Evolutionary conservation across 2,329 filamentous ascomycete genomes (phyloP).

Genomic region (Gliomastix tumulicola): DNA sequence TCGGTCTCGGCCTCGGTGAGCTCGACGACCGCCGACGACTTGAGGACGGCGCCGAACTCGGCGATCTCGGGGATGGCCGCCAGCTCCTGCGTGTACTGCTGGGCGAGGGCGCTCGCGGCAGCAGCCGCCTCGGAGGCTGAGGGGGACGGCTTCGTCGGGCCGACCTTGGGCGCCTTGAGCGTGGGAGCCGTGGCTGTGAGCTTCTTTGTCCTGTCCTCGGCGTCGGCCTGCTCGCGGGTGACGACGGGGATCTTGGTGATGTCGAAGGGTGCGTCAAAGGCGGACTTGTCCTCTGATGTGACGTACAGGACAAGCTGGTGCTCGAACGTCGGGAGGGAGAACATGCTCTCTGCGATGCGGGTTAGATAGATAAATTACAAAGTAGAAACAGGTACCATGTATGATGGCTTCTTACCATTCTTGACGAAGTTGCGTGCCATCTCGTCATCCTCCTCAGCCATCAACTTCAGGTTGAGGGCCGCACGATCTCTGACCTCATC

Average conservation of each 20-base stretch:
- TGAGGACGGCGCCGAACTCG: constrained; percentile 83
- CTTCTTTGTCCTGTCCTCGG: constrained; percentile 95
- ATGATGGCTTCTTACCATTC: constrained; percentile 54
- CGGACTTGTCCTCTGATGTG: constrained; percentile 80
- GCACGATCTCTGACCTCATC: constrained; percentile 96
- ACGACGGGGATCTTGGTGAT: constrained; percentile 87
- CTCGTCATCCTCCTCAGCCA: constrained; percentile 88
- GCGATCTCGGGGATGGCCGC: constrained; percentile 86
- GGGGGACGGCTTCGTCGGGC: constrained; percentile 64
- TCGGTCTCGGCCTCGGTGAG: constrained; percentile 96
- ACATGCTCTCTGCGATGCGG: constrained; percentile 69
- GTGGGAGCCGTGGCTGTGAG: constrained; percentile 87
- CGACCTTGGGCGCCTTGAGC: constrained; percentile 83
- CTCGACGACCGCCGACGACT: constrained; percentile 79
- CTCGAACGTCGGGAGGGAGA: constrained; percentile 89
- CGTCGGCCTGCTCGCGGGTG: constrained; percentile 90
- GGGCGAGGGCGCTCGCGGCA: constrained; percentile 70
- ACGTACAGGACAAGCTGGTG: constrained; percentile 98
- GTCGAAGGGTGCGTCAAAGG: constrained; percentile 82
- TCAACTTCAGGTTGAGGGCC: constrained; percentile 83
- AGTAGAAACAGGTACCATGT: too few species aligned
- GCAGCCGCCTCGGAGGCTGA: constrained; percentile 69
- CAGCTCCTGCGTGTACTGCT: constrained; percentile 84
- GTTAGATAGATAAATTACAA: constrained; percentile 7
- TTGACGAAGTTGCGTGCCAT: constrained; percentile 84